Base-by-base conservation (phyloP, 495 filamentous ascomycete species). In the Parachaetomium inaequale region DNA sequence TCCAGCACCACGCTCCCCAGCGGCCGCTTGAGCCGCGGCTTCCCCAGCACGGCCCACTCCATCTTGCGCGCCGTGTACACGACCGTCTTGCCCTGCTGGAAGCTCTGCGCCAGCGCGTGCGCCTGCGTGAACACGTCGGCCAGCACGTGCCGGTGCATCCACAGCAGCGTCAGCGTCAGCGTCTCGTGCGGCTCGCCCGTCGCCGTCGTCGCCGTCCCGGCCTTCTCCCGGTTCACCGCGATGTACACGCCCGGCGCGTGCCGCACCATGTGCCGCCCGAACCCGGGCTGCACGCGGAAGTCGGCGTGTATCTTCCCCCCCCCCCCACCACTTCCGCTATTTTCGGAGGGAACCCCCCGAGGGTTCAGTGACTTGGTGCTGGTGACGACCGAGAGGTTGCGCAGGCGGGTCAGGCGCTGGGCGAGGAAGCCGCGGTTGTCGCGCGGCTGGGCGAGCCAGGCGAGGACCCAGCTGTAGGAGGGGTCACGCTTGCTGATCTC, bases 401-500 rank as follows among this genome's bases (percentile, higher is more conserved):
- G 81, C 66, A 81, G 74, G 40, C 78, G 76, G 11, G 81, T 84
- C 46, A 84, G 56, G 29, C 75, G 76, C 40, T 71, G 72, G 31
- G 76, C 75, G 29, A 81, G 54, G 51, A 82, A 75, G 28, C 81
- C 78, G 2, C 56, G 70, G 66, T 74, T 75, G 55, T 69, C 79
- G 61, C 93, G 90, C 59, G 92, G 93, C 31, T 88, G 79, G 17
- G 92, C 90, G 77, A 98, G 90, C 93, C 95, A 98, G 43, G 90
- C 84, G 4, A 98, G 82, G 38, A 98, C 85, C 93, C 94, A 98
- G 58, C 84, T 86, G 74, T 98, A 98, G 14, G 93, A 91, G 53
- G 92, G 87, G 72, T 98, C 94, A 68, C 91, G 89, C 69, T 89
- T 89, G 68, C 87, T 92, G 72, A 98, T 96, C 73, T 98, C 95